Evolutionary conservation across 352 stramenopile species (phyloP).

Genomic region (Phytophthora aleatoria): DNA sequence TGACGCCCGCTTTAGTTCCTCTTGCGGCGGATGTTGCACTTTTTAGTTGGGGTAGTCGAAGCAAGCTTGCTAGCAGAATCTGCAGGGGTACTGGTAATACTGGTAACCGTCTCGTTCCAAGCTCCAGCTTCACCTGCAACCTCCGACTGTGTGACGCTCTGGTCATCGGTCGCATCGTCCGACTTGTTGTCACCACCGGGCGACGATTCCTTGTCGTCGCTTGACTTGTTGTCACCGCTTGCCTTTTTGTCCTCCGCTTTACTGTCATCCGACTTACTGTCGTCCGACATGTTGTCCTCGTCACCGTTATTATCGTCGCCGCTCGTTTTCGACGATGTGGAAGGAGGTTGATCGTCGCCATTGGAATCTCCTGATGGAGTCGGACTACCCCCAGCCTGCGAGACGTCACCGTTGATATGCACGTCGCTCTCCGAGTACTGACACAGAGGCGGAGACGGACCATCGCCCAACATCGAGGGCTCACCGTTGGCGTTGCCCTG

Average conservation of each 20-base stretch:
- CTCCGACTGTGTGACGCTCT: slow-evolving; percentile 24
- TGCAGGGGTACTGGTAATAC: too few relatives aligned
- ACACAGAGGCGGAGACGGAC: slow-evolving; percentile 19
- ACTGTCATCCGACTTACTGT: background rate
- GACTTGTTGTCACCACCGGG: too few relatives aligned
- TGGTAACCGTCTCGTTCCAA: slow-evolving; percentile 6
- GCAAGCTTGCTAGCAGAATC: slow-evolving; percentile 1
- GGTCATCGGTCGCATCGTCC: slow-evolving; percentile 4
- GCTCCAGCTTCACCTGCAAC: slow-evolving; percentile 11
- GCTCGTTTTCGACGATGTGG: background rate
- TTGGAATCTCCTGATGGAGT: background rate
- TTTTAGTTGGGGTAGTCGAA: slow-evolving; percentile 3
- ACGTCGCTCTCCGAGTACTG: slow-evolving; percentile 27
- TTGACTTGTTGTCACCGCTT: slow-evolving; percentile 12
- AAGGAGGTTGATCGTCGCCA: too few relatives aligned
- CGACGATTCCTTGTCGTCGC: background rate
- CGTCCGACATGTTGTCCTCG: background rate
- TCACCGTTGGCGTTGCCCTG: slow-evolving; percentile 14
- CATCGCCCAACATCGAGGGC: slow-evolving; percentile 34
- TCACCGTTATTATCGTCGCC: background rate
- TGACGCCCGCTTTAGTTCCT: slow-evolving; percentile 17
- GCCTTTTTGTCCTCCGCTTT: slow-evolving; percentile 2
- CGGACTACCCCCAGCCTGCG: background rate
- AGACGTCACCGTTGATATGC: slow-evolving; percentile 30
- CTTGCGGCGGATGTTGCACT: slow-evolving; percentile 29